Base-by-base conservation (phyloP, 805 yeast species). In the Candida nitratophila region DNA sequence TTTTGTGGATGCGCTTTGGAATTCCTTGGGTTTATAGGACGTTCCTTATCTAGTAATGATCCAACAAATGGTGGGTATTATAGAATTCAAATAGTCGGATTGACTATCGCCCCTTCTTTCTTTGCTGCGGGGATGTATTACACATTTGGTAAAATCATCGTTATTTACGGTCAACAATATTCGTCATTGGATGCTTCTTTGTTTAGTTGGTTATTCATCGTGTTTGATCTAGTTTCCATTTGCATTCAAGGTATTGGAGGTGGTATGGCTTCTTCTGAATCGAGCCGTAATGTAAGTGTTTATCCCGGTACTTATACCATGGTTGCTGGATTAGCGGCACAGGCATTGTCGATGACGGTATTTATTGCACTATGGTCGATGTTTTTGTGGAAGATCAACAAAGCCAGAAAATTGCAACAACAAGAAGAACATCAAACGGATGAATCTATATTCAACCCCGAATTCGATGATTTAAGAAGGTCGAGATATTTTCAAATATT, bases 121-220 rank as follows among this genome's bases (percentile, higher is more conserved):
- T 68, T 83, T 34, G 81, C 83, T 83, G 95, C 82, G 7, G 93
- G 88, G 2, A 68, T 86, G 3, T 86, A 86, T 62, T 80, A 73
- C 51, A 68, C 79, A 44, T 59, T 86, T 47, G 86, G 81, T 8
- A 80, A 83, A 58, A 49, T 81, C 31, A 65, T 76, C 41, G 76
- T 77, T 45, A 59, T 84, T 1, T 79, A 76, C 52, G 86, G 86
- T 4, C 63, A 65, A 42, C 52, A 65, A 17, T 79, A 60, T 52
- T 76, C 87, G 0, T 24, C 59, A 8, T 41, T 74, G 26, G 66
- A 61, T 45, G 86, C 87, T 14, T 65, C 71, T 63, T 61, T 64
- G 50, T 80, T 78, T 53, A 70, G 85, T 1, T 71, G 74, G 46
- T 63, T 83, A 10, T 86, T 86, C 52, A 73, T 85, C 7, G 48